These are phyloP conservation scores for Posidonia oceanica DNA, from an alignment of 116 monocot species.

Conservation along the genomic window DNA sequence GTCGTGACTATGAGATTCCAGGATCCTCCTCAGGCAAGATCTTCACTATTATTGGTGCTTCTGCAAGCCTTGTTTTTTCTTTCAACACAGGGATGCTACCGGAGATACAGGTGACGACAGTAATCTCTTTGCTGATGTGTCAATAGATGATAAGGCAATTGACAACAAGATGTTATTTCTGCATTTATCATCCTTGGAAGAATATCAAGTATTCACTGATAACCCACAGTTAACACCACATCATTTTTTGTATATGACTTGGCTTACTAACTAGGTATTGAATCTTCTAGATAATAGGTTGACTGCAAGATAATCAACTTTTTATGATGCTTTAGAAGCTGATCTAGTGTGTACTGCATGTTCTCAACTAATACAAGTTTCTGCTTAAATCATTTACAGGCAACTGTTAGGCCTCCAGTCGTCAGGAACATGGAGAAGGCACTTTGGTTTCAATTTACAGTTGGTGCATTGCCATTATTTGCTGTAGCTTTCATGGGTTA, in stretches of 20 bases:
- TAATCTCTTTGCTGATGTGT: not conserved
- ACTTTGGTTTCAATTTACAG: slow-evolving; percentile 83
- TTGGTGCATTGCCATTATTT: slow-evolving; percentile 71
- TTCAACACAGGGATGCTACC: slow-evolving; percentile 98
- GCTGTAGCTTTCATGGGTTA: slow-evolving; percentile 88
- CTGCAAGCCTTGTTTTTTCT: slow-evolving; percentile 80
- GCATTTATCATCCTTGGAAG: no score
- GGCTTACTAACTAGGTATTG: no score
- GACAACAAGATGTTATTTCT: no score
- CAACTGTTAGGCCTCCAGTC: slow-evolving; percentile 79
- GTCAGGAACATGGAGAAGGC: slow-evolving; percentile 96
- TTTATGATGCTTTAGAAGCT: no score
- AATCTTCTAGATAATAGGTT: no score
- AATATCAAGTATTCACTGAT: no score
- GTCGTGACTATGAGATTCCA: slow-evolving; percentile 67
- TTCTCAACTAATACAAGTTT: not conserved
- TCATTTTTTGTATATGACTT: no score
- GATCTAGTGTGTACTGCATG: no score
- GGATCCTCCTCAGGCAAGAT: slow-evolving; percentile 30
- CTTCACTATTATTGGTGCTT: slow-evolving; percentile 70
- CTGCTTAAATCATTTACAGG: slow-evolving; percentile 25
- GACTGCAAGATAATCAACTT: no score
- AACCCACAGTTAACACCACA: no score
- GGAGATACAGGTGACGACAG: slow-evolving; percentile 82
- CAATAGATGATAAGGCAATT: no score